Conservation (phyloP, 768 basidiomycete species). For the Trametes gibbosa region DNA sequence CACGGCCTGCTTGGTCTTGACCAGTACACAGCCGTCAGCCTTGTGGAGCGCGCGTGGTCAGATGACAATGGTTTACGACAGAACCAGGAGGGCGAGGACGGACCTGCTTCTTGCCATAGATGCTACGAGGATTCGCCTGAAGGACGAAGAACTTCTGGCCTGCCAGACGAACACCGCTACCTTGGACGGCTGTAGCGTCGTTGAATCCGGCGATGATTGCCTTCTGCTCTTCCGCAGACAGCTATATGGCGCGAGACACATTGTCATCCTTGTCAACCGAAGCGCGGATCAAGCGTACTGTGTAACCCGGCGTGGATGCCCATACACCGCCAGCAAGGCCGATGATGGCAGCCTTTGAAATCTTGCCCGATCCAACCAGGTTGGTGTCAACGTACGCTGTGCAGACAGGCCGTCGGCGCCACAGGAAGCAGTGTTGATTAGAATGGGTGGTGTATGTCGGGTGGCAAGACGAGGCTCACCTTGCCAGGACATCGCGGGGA, state of each 20-base stretch:
- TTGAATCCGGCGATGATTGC: slow-evolving; percentile 49
- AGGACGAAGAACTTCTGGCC: slow-evolving; percentile 78
- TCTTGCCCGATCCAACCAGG: slow-evolving; percentile 70
- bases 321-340: slow-evolving; percentile 76
- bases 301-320: slow-evolving; percentile 62
- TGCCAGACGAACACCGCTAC: slow-evolving; percentile 59
- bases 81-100: slow-evolving; percentile 29
- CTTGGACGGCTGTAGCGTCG: slow-evolving; percentile 40
- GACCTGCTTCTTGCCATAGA: slow-evolving; percentile 80
- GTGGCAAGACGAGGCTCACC: slow-evolving; percentile 31
- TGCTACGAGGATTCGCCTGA: slow-evolving; percentile 43
- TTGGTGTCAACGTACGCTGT: slow-evolving; percentile 81
- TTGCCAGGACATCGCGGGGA: slow-evolving; percentile 68
- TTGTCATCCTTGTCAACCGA: neutral
- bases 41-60: slow-evolving; percentile 28
- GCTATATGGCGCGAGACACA: slow-evolving; percentile 37
- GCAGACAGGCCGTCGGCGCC: neutral
- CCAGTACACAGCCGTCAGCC: slow-evolving; percentile 70
- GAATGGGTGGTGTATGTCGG: neutral
- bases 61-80: neutral
- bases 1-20: slow-evolving; percentile 84
- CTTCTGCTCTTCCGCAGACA: slow-evolving; percentile 62
- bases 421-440: neutral
- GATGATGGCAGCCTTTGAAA: slow-evolving; percentile 75
- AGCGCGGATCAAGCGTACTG: slow-evolving; percentile 36